Base-by-base conservation (phyloP, 164 flowering plant genomes). In the Cinnamomum micranthum region DNA sequence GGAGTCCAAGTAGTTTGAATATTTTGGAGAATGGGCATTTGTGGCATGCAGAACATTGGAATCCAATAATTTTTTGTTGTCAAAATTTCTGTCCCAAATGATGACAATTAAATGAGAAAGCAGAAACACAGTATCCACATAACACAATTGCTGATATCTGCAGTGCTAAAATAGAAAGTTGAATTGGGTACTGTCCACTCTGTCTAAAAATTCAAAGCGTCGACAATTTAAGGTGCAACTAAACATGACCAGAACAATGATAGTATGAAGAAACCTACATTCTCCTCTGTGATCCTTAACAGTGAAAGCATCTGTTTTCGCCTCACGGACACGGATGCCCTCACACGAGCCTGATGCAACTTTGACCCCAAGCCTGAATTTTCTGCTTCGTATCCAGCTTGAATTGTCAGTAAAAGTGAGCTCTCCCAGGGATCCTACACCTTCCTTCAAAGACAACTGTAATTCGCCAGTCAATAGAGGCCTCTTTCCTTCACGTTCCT, bases 231-330 rank as follows among this genome's bases (percentile, higher is more conserved):
- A 28, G 31, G 11, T 65, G 22, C 31, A 65, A 20, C 27, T 17
- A 65, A 65, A 65, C 68, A 28, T 28, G 22, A 13, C 41, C 69
- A 25, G n/a, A 67, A 27, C 22, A 28, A 1, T 50, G 50, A 25
- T 17, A 17, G 33, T 23, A 24, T 41, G 22, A 60, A 20, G 41
- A 73, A 72, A 78, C 84, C 92, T 81, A 95, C 99, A 83, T 90
- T 93, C 98, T 72, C 99, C 99, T 80, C 99, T 84, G 76, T 95
- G 99, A 86, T 95, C 98, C 86, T 92, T 93, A 71, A 95, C 99
- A 41, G 90, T 87, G 75, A 95, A 95, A 63, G 98, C 95, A 60
- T 93, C 98, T 71, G 99, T 92, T 81, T 93, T 95, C 24, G 96
- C 99, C 82, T 93, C 99, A 55, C 95, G 95, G 9, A 95, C 81